These are phyloP conservation scores for Paramecium pentaurelia DNA, from an alignment of 73 alveolate genomes.

Conservation along the genomic window DNA sequence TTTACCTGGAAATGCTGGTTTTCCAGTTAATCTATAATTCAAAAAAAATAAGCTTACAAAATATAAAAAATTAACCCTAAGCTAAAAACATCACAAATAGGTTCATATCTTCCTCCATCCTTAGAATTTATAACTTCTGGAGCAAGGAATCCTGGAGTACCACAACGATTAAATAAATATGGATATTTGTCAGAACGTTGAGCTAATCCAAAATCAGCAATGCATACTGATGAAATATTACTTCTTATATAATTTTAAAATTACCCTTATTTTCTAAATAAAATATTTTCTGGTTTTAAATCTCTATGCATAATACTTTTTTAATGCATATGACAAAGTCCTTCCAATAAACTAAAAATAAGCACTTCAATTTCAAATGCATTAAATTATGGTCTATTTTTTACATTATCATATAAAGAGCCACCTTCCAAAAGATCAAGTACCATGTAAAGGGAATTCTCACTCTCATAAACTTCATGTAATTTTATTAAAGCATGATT, in stretches of 20 bases:
- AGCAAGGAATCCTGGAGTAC: slow-evolving; percentile 62
- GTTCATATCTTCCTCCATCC: slow-evolving; percentile 56
- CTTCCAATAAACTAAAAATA: slow-evolving; percentile 72
- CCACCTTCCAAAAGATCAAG: slow-evolving; percentile 82
- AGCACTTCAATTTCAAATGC: slow-evolving; percentile 70
- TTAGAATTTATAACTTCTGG: slow-evolving; percentile 59
- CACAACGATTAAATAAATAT: slow-evolving; percentile 48
- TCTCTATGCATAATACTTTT: slow-evolving; percentile 93
- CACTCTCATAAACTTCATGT: slow-evolving; percentile 75
- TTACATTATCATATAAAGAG: slow-evolving; percentile 72
- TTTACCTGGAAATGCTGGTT: slow-evolving; percentile 80
- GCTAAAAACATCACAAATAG: slow-evolving; percentile 52
- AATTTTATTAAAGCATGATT: slow-evolving; percentile 83
- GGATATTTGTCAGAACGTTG: slow-evolving; percentile 21
- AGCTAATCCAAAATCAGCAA: slow-evolving; percentile 69
- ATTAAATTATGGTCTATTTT: slow-evolving; percentile 64
- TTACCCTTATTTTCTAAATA: slow-evolving; percentile 59
- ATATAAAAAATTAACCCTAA: slow-evolving; percentile 58
- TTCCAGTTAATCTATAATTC: slow-evolving; percentile 65
- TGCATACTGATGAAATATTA: slow-evolving; percentile 47
- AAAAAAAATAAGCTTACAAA: background rate
- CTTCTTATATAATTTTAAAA: background rate
- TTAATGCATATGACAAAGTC: slow-evolving; percentile 75
- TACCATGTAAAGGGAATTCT: slow-evolving; percentile 69
- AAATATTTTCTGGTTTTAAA: slow-evolving; percentile 94